Evolutionary conservation across 2,329 filamentous ascomycete species (phyloP).

Genomic region (Dactylellina cionopaga): DNA sequence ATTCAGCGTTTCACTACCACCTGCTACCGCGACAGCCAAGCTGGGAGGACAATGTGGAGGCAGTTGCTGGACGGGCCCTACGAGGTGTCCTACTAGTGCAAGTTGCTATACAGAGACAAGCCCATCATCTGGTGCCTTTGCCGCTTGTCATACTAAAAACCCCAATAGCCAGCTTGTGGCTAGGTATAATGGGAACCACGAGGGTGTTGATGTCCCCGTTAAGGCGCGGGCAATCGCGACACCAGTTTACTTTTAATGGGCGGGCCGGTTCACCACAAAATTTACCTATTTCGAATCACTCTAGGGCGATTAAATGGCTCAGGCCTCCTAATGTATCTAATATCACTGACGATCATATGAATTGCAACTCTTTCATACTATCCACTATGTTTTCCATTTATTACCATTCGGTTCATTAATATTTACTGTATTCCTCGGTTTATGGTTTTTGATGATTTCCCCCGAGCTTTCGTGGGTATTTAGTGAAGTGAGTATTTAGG

Average conservation of each 20-base stretch:
- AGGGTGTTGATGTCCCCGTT: constrained; percentile 9
- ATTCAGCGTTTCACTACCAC: constrained; percentile 17
- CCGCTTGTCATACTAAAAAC: constrained; percentile 13
- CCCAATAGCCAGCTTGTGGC: constrained; percentile 5
- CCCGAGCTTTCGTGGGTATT: too few relatives aligned
- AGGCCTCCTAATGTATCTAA: too few relatives aligned
- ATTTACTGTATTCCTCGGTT: too few relatives aligned
- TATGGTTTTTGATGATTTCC: too few relatives aligned
- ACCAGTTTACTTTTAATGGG: constrained; percentile 6
- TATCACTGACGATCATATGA: too few relatives aligned
- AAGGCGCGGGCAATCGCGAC: constrained; percentile 19
- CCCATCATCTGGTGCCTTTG: constrained; percentile 21
- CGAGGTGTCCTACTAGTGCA: constrained; percentile 26
- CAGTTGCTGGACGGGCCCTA: constrained; percentile 31
- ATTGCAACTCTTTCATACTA: too few relatives aligned
- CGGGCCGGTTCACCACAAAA: background rate
- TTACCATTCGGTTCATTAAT: too few relatives aligned
- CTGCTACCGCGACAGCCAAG: constrained; percentile 22
- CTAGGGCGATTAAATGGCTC: background rate
- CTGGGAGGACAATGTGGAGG: constrained; percentile 30
- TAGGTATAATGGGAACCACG: background rate
- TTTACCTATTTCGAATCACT: background rate
- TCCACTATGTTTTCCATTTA: too few relatives aligned
- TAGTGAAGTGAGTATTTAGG: too few relatives aligned
- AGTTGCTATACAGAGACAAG: constrained; percentile 25